Conservation (phyloP, 1,284 basidiomycete genomes). For the Naganishia cerealis region DNA sequence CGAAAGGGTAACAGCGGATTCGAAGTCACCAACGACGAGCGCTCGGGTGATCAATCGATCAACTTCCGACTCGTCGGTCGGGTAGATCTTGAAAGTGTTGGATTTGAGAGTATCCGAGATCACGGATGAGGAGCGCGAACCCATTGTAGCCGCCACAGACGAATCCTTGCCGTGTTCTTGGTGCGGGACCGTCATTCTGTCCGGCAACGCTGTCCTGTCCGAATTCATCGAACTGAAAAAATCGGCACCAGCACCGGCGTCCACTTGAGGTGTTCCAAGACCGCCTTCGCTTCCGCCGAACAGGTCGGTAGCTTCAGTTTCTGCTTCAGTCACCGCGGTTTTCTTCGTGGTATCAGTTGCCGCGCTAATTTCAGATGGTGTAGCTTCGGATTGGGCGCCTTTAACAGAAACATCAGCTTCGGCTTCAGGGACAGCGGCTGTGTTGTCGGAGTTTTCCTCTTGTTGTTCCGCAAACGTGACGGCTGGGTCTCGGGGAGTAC, state of each 20-base stretch:
- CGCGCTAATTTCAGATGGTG: constrained; percentile 71
- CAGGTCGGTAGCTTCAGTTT: constrained; percentile 65
- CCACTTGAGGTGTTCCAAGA: constrained; percentile 60
- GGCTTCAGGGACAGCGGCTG: constrained; percentile 35
- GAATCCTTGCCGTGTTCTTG: constrained; percentile 75
- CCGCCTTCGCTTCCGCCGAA: constrained; percentile 72
- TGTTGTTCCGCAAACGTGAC: constrained; percentile 73
- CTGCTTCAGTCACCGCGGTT: constrained; percentile 61
- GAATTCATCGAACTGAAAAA: constrained; percentile 79
- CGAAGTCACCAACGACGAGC: constrained; percentile 90
- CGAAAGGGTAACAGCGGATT: constrained; percentile 86
- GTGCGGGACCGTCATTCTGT: constrained; percentile 70
- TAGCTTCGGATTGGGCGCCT: constrained; percentile 55
- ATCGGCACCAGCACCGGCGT: constrained; percentile 64
- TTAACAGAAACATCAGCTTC: constrained; percentile 48
- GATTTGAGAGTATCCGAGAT: constrained; percentile 66
- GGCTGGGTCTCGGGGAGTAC: constrained; percentile 64
- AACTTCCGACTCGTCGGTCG: constrained; percentile 79
- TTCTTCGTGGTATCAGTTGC: constrained; percentile 66
- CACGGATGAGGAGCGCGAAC: constrained; percentile 79
- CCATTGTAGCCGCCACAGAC: constrained; percentile 84
- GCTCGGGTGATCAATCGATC: constrained; percentile 89
- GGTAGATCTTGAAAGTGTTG: constrained; percentile 89
- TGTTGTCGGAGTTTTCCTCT: constrained; percentile 45
- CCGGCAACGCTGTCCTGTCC: constrained; percentile 61